A percentile compares a stretch with the other conserved stretches of the same genome.
Conservation (phyloP, 164 flowering plant species). For the Magnolia officinalis region DNA sequence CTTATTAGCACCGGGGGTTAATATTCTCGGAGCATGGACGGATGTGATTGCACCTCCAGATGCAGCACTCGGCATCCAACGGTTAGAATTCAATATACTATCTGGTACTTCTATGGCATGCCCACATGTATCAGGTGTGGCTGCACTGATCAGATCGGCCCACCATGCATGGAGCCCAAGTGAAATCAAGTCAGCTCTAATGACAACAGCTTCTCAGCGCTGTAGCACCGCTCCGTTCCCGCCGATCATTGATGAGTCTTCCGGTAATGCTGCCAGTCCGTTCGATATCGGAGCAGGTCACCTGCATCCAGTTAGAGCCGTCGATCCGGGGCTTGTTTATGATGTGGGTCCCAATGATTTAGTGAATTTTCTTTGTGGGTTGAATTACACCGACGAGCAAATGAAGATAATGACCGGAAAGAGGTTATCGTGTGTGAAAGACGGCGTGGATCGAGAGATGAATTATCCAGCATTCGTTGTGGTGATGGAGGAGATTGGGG, state of each 20-base stretch:
- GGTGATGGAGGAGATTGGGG: not conserved
- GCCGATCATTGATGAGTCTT: not conserved
- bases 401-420: constrained; percentile 9
- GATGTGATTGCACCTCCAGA: constrained; percentile 1
- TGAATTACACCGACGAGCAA: constrained; percentile 13
- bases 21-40: constrained; percentile 30
- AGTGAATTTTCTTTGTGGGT: constrained; percentile 23
- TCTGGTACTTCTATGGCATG: constrained; percentile 37
- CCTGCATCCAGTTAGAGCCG: constrained; percentile 20
- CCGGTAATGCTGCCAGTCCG: constrained; percentile 21
- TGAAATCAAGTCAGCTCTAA: constrained; percentile 30
- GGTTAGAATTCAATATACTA: constrained; percentile 17
- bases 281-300: constrained; percentile 30
- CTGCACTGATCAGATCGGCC: constrained; percentile 18
- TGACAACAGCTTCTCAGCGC: constrained; percentile 23
- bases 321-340: constrained; percentile 31
- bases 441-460: not conserved
- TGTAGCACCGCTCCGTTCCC: not conserved
- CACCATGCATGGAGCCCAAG: constrained; percentile 27
- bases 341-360: constrained; percentile 18
- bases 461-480: constrained; percentile 15
- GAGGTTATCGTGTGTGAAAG: not conserved
- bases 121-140: constrained; percentile 30
- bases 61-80: not conserved
- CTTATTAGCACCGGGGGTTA: constrained; percentile 27